Evolutionary conservation across 345 rosid genomes (phyloP), one percentile per base, ranked within the genome.

Genomic region (Hevea brasiliensis): DNA sequence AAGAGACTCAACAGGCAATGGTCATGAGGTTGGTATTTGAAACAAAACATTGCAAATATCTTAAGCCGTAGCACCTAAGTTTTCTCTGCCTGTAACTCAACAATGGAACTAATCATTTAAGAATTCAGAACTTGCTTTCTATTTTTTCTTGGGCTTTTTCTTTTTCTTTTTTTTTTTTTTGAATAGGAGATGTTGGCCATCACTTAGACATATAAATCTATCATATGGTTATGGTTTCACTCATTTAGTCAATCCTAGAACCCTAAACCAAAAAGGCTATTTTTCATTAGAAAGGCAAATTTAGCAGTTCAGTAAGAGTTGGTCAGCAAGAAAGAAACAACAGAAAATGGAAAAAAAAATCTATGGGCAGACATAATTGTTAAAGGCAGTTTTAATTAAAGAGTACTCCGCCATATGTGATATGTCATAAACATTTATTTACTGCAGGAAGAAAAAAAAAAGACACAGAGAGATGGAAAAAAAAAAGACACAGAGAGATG

Each of bases 11-110:
- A 6, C 72, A 50, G 76, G 73, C 56, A 44, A 13, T 9, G 82
- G 82, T 53, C 82, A 79, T 61, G 82, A 79, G 79, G 82, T 79
- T 24, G 42, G 76, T 42, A 51, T 7, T 6, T 6, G 20, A 23
- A 41, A 17, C 17, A 10, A 23, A 40, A 11, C 9, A 21, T 29
- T 14, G 29, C 24, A 68, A 42, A 55, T 48, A 15, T 0, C 18
- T n/a, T 0, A 47, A 13, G 4, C 37, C 9, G 51, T 15, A 13
- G 4, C 15, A 47, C 51, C 4, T 47, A 11, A 47, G 15, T 47
- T 13, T 47, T 13, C 51, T 47, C 51, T 13, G 2, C 51, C 51
- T 47, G 51, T 2, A 13, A 47, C 47, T 44, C 26, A 4, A 20
- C 12, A 41, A 50, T 14, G 40, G 55, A 45, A 64, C 29, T 5